Conservation (phyloP, 768 basidiomycete genomes). For the Nidularia pulvinata region DNA sequence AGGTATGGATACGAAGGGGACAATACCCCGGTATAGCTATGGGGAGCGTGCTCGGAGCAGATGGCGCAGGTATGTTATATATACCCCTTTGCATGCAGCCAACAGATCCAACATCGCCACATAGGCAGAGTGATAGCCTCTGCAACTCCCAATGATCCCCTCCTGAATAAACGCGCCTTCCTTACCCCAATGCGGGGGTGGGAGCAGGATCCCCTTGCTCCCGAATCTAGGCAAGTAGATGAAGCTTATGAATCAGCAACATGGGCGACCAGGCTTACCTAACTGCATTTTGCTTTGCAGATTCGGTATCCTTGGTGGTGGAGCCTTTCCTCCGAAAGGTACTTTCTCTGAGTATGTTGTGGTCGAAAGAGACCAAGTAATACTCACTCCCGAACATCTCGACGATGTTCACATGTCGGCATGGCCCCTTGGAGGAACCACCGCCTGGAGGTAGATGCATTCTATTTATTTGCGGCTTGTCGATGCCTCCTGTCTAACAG, state of each 20-base stretch:
- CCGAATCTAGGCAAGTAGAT: constrained; percentile 53
- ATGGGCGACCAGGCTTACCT: too few species aligned
- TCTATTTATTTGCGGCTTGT: neutral
- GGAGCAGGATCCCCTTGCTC: constrained; percentile 61
- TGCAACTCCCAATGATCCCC: constrained; percentile 46
- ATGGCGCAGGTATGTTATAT: constrained; percentile 62
- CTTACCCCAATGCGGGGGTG: constrained; percentile 80
- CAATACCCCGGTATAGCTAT: constrained; percentile 62
- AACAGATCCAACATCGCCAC: neutral
- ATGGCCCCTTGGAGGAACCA: constrained; percentile 77
- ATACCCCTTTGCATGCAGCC: neutral
- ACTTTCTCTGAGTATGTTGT: constrained; percentile 79
- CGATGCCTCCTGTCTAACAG: neutral
- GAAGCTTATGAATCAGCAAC: too few species aligned
- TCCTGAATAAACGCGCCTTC: constrained; percentile 69
- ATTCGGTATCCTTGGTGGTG: constrained; percentile 72
- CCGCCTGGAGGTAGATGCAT: constrained; percentile 74
- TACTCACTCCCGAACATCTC: constrained; percentile 66
- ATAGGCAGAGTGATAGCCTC: constrained; percentile 67
- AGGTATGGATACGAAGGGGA: constrained; percentile 79
- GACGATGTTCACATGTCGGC: constrained; percentile 70
- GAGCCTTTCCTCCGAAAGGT: constrained; percentile 50
- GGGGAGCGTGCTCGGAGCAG: constrained; percentile 66
- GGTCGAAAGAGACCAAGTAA: constrained; percentile 68
- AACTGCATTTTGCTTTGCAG: constrained; percentile 18